Evolutionary conservation across 805 yeast species (phyloP), one percentile per base, ranked within the genome.

Genomic region (Metschnikowia arizonensis): DNA sequence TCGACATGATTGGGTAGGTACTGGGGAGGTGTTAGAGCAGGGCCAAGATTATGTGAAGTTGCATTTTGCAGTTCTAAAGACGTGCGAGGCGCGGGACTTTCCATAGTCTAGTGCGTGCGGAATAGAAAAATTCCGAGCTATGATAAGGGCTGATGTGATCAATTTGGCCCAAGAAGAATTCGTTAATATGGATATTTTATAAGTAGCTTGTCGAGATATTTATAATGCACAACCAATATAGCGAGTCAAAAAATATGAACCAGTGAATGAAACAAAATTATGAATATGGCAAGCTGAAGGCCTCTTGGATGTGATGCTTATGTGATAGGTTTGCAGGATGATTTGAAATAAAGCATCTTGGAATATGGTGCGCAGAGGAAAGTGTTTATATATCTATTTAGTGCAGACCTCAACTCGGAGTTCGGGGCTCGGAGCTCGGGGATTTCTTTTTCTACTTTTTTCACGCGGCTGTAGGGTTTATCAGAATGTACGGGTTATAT

Each of bases 381-480:
- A 5, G 12, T 23, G 38, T 24, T 21, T 25, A 17, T 36, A 36
- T 38, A 38, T 29, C 14, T 18, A 25, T 33, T 12, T 19, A 32
- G 18, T 5, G 33, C 32, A 18, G 26, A 24, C 26, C 7, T 24
- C 26, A 24, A 33, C 41, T 38, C 42, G 42, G 42, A 4, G 42
- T 33, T 38, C 42, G 42, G 42, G 2, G 42, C 42, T 39, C 42
- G 42, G 42, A 5, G 42, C 33, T 38, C 39, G 39, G 33, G 23
- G 17, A 3, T 37, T 36, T 4, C 24, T 35, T 35, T 35, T 15
- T 24, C 7, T 21, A 7, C 25, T 37, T 37, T 37, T 37, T 18
- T 29, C 40, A 18, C 24, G 18, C 25, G 4, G 40, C 12, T 17
- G 40, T 26, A 25, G 33, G 23, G 33, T 1, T 14, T 11, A 18